A percentile compares a stretch with the other conserved stretches of the same genome.
phyloP scores from a whole-genome alignment of 805 yeast genomes.

The Cyberlindnera bimundalis region DNA sequence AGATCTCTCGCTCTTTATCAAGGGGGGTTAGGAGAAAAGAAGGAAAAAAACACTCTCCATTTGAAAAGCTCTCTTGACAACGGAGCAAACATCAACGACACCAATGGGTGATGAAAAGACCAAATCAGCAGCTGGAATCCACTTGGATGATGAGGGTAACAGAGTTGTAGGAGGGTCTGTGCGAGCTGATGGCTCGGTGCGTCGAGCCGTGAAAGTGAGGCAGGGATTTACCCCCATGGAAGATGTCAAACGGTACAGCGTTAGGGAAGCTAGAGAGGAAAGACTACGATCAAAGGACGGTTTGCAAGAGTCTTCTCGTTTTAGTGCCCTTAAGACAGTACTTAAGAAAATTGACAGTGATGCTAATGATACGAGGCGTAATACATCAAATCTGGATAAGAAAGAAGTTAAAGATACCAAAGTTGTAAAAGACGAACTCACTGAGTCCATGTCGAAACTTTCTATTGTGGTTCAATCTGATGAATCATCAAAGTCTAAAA shows the following conservation, averaged over 20 bases:
- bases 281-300: not conserved
- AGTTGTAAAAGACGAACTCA: too few species aligned
- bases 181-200: constrained; percentile 27
- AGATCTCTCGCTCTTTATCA: too few species aligned
- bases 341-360: too few species aligned
- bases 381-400: too few species aligned
- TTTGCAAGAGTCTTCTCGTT: not conserved
- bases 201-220: constrained; percentile 22
- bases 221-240: constrained; percentile 26
- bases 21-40: too few species aligned
- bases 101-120: constrained; percentile 2
- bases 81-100: not conserved
- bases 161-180: constrained; percentile 24
- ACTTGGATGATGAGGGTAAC: constrained; percentile 10
- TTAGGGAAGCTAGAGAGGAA: constrained; percentile 10
- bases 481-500: constrained; percentile 10
- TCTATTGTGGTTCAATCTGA: too few species aligned
- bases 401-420: too few species aligned
- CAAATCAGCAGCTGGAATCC: constrained; percentile 8
- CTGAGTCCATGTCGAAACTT: too few species aligned
- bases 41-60: too few species aligned
- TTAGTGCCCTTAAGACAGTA: not conserved
- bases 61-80: not conserved
- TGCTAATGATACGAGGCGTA: too few species aligned
- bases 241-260: constrained; percentile 21